Evolutionary conservation across 495 filamentous ascomycete species (phyloP).

Genomic region (Penicillium macrosclerotiorum): DNA sequence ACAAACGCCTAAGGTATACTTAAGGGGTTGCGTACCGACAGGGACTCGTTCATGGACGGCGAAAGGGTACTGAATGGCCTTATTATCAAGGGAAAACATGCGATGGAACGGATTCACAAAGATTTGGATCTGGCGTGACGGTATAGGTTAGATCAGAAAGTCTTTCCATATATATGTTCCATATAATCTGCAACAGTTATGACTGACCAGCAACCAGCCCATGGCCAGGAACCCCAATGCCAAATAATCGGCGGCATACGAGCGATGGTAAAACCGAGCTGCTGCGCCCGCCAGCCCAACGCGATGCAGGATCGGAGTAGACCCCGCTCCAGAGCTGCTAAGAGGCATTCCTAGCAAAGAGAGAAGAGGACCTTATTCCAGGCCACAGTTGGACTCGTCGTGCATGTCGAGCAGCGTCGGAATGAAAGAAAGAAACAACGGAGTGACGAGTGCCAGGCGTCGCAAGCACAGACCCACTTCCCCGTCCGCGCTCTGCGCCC

Average conservation of each 20-base stretch:
- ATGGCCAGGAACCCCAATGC: slow-evolving; percentile 67
- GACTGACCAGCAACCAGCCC: slow-evolving; percentile 63
- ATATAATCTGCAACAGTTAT: not conserved
- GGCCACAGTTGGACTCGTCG: no score
- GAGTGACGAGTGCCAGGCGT: not conserved
- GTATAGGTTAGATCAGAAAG: not conserved
- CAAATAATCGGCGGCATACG: slow-evolving; percentile 85
- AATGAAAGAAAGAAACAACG: not conserved
- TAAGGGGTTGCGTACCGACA: slow-evolving; percentile 54
- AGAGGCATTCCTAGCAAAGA: slow-evolving; percentile 27
- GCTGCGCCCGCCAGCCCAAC: slow-evolving; percentile 36
- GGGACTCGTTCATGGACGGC: slow-evolving; percentile 82
- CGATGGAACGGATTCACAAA: slow-evolving; percentile 85
- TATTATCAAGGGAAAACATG: slow-evolving; percentile 71
- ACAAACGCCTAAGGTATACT: not conserved
- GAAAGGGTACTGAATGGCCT: slow-evolving; percentile 81
- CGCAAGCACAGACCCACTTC: slow-evolving; percentile 18
- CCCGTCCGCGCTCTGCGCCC: slow-evolving; percentile 4
- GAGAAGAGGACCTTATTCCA: not conserved
- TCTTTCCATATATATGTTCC: not conserved
- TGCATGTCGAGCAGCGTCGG: not conserved
- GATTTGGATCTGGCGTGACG: slow-evolving; percentile 56
- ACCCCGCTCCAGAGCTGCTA: slow-evolving; percentile 27
- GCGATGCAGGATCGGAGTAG: slow-evolving; percentile 27
- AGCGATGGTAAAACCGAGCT: slow-evolving; percentile 55